phyloP scores from a whole-genome alignment of 345 rosid species.

The Eucalyptus melliodora region DNA sequence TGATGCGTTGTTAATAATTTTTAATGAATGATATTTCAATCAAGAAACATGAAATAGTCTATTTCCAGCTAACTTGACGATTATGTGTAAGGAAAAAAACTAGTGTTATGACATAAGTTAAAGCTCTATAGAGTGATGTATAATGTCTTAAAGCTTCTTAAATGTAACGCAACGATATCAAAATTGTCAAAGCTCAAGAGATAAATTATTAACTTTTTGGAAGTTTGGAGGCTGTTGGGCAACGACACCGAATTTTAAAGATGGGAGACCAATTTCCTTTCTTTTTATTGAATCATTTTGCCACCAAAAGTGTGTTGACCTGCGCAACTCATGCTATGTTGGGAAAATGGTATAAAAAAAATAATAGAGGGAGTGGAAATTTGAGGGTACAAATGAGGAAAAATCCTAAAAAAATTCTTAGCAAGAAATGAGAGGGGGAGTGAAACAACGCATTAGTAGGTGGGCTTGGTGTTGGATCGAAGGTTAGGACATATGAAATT shows the following conservation, averaged over 20 bases:
- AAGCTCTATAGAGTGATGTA: neutral
- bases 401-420: neutral
- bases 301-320: neutral
- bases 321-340: neutral
- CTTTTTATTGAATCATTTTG: too few relatives aligned
- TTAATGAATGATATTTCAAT: neutral
- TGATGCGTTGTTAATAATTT: neutral
- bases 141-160: neutral
- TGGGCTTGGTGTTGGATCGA: neutral
- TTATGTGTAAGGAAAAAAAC: neutral
- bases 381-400: neutral
- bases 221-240: neutral
- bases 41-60: neutral
- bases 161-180: rapidly evolving
- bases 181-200: neutral
- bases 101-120: neutral
- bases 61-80: neutral
- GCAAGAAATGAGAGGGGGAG: neutral
- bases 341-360: neutral
- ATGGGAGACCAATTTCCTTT: neutral
- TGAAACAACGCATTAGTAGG: neutral
- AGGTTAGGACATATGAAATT: neutral
- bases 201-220: neutral
- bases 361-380: neutral
- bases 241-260: neutral